phyloP scores from a whole-genome alignment of 2,329 filamentous ascomycete genomes.

The Chaetomium sp. region DNA sequence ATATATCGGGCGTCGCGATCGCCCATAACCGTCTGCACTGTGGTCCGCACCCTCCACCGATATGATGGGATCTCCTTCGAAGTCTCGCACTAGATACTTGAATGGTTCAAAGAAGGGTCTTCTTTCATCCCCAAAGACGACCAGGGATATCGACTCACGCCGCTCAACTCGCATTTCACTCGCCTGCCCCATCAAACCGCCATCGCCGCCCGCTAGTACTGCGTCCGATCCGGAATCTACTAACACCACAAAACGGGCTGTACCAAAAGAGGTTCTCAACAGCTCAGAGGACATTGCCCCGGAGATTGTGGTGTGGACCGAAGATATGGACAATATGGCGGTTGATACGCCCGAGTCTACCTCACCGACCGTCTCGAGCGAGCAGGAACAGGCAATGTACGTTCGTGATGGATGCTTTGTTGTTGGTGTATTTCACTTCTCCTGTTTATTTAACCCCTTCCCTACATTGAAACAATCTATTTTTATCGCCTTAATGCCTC shows the following conservation, averaged over 20 bases:
- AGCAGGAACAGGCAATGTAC: constrained; percentile 17
- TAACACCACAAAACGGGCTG: neutral
- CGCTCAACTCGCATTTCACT: constrained; percentile 22
- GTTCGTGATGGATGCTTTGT: constrained; percentile 4
- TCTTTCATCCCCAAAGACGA: constrained; percentile 7
- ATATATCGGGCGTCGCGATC: constrained; percentile 4
- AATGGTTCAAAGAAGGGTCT: constrained; percentile 27
- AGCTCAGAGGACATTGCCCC: constrained; percentile 31
- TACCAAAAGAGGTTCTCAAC: neutral
- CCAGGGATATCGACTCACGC: constrained; percentile 32
- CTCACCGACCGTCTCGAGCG: constrained; percentile 13
- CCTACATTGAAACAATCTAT: too few relatives aligned
- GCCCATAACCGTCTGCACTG: constrained; percentile 2
- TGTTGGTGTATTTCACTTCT: too few relatives aligned
- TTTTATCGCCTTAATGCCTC: too few relatives aligned
- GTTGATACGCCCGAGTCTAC: constrained; percentile 22
- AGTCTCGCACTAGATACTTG: constrained; percentile 21
- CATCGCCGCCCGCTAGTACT: constrained; percentile 14
- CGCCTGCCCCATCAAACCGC: constrained; percentile 15
- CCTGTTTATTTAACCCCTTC: too few relatives aligned
- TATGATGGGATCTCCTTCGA: constrained; percentile 20
- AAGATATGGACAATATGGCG: constrained; percentile 35
- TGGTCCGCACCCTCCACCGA: constrained; percentile 6
- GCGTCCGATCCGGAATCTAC: constrained; percentile 9
- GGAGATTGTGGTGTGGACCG: constrained; percentile 42